Conservation (phyloP, 208 protist species). For the Wallacemonas sp. region DNA sequence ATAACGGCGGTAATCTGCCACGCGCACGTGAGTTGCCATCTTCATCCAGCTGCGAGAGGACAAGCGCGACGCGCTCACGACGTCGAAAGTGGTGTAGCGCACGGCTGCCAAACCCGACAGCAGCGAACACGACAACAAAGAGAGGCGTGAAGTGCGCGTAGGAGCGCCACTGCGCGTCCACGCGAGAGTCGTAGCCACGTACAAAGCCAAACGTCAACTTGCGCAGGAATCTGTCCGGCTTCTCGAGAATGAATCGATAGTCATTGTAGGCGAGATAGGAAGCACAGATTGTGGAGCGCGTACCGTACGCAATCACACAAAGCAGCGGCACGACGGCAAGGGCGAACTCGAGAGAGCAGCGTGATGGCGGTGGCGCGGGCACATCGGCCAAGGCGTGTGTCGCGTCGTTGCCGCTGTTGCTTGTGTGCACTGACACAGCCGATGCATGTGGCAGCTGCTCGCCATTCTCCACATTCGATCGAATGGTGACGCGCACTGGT, state of each 20-base stretch:
- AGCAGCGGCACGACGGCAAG: background rate
- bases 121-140: constrained; percentile 14
- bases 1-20: too few relatives aligned
- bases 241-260: background rate
- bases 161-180: constrained; percentile 25
- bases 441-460: too few relatives aligned
- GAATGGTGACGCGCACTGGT: constrained; percentile 1
- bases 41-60: too few relatives aligned
- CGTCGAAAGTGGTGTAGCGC: background rate
- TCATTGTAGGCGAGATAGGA: background rate
- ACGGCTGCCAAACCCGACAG: constrained; percentile 10
- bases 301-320: constrained; percentile 1
- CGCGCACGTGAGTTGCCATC: too few relatives aligned
- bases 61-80: too few relatives aligned
- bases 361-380: background rate
- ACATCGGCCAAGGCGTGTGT: too few relatives aligned
- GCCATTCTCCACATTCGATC: background rate
- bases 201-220: background rate
- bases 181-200: constrained; percentile 19
- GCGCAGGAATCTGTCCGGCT: constrained; percentile 2
- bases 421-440: too few relatives aligned
- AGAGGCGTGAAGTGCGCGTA: constrained; percentile 21
- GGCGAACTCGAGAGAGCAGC: constrained; percentile 2
- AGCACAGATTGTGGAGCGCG: background rate
- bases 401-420: too few relatives aligned